Conservation (phyloP, 108 stramenopile species). For the Fragilariopsis cylindrus region DNA sequence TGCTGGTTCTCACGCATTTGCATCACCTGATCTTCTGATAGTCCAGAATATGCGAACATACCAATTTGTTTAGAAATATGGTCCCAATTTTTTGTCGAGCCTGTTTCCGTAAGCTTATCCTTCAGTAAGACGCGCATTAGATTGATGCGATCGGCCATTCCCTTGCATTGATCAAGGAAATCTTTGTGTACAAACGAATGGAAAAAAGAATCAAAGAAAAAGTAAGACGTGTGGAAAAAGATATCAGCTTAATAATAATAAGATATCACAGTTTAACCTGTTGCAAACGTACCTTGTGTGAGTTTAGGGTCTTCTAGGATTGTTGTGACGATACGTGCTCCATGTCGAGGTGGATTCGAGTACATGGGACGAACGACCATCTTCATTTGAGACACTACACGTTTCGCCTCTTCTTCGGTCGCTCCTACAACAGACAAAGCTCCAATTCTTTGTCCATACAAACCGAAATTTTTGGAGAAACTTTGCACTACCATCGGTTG, state of each 20-base stretch:
- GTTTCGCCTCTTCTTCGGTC: slow-evolving; percentile 87
- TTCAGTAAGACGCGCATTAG: slow-evolving; percentile 84
- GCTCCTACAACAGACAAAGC: slow-evolving; percentile 90
- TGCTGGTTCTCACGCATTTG: slow-evolving; percentile 87
- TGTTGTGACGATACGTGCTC: slow-evolving; percentile 93
- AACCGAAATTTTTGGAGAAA: slow-evolving; percentile 99
- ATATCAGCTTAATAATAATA: background rate
- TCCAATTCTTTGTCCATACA: slow-evolving; percentile 98
- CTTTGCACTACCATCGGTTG: slow-evolving; percentile 91
- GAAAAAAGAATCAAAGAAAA: background rate
- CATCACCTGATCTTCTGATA: slow-evolving; percentile 91
- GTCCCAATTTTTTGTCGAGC: slow-evolving; percentile 87
- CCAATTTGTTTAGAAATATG: slow-evolving; percentile 95
- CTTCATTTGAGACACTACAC: slow-evolving; percentile 95
- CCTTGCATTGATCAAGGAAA: slow-evolving; percentile 91
- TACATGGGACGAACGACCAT: slow-evolving; percentile 97
- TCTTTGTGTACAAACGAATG: slow-evolving; percentile 28
- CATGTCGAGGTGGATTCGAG: slow-evolving; percentile 97
- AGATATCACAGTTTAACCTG: too few relatives aligned
- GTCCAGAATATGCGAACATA: slow-evolving; percentile 99
- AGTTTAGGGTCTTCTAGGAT: slow-evolving; percentile 85
- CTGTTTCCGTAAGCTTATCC: slow-evolving; percentile 71
- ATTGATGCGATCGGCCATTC: slow-evolving; percentile 97
- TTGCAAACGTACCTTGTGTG: slow-evolving; percentile 26
- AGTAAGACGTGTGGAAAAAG: background rate